Percentiles rank a stretch among this genome's conserved stretches.
phyloP scores from a whole-genome alignment of 768 basidiomycete genomes.

The Chalciporus sphaerocephalus region DNA sequence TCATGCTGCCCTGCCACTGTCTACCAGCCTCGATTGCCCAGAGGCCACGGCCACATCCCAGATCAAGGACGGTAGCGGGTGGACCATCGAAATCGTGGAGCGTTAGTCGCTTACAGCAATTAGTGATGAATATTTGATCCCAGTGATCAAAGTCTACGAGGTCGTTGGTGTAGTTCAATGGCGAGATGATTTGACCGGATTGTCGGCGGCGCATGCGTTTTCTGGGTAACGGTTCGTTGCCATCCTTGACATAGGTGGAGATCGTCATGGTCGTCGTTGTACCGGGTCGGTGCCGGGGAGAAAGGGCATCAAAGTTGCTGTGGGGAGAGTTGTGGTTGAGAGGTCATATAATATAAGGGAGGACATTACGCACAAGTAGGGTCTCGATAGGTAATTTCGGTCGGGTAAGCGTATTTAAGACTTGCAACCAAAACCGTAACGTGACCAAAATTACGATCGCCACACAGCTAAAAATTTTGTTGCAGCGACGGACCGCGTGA shows the following conservation, averaged over 20 bases:
- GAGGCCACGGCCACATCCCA: conserved; percentile 68
- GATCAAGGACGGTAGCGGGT: conserved; percentile 54
- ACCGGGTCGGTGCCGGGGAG: neutral
- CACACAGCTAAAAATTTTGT: conserved; percentile 12
- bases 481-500: conserved; percentile 6
- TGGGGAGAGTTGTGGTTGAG: conserved; percentile 5
- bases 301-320: conserved; percentile 25
- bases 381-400: conserved; percentile 10
- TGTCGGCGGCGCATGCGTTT: conserved; percentile 40
- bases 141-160: conserved; percentile 61
- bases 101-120: conserved; percentile 46
- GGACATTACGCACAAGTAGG: conserved; percentile 20
- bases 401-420: no score
- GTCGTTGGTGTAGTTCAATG: conserved; percentile 45
- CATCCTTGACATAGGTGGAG: conserved; percentile 35
- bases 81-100: conserved; percentile 49
- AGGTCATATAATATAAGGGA: conserved; percentile 16
- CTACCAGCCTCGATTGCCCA: conserved; percentile 71
- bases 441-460: conserved; percentile 3
- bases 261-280: conserved; percentile 21
- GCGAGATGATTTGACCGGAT: conserved; percentile 51
- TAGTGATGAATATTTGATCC: conserved; percentile 62
- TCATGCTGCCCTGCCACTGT: conserved; percentile 54
- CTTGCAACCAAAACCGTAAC: conserved; percentile 3
- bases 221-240: conserved; percentile 42